These are phyloP conservation scores for Ascochyta viciae-villosae DNA, from an alignment of 2,329 filamentous ascomycete genomes.

Conservation along the genomic window DNA sequence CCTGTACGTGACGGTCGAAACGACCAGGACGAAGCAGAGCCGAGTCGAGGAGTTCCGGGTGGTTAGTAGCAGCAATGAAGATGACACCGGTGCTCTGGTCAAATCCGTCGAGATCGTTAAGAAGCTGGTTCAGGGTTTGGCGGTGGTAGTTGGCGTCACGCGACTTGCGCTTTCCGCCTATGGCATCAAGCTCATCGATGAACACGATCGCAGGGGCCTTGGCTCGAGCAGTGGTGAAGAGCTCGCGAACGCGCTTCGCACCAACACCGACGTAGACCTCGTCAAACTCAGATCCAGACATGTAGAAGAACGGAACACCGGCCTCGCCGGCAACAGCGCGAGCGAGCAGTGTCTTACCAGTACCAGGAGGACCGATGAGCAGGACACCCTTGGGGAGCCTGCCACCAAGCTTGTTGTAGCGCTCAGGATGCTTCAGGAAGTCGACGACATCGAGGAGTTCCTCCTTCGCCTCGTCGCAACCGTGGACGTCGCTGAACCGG, in stretches of 20 bases:
- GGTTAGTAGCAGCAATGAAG: slow-evolving; percentile 95
- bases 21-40: slow-evolving; percentile 92
- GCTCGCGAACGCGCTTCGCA: slow-evolving; percentile 92
- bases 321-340: slow-evolving; percentile 96
- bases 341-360: slow-evolving; percentile 94
- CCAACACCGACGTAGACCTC: slow-evolving; percentile 98
- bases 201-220: slow-evolving; percentile 95
- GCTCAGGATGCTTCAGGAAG: slow-evolving; percentile 90
- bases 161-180: slow-evolving; percentile 91
- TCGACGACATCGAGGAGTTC: slow-evolving; percentile 97
- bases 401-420: slow-evolving; percentile 91
- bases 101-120: slow-evolving; percentile 97
- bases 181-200: slow-evolving; percentile 92
- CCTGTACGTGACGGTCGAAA: slow-evolving; percentile 91
- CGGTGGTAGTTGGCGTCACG: slow-evolving; percentile 94
- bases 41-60: slow-evolving; percentile 92
- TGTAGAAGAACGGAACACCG: slow-evolving; percentile 99
- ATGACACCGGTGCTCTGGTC: slow-evolving; percentile 94
- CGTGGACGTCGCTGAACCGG: slow-evolving; percentile 91
- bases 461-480: slow-evolving; percentile 97
- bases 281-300: slow-evolving; percentile 98
- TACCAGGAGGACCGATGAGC: slow-evolving; percentile 93
- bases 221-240: slow-evolving; percentile 81
- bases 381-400: slow-evolving; percentile 97
- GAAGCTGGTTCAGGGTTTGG: slow-evolving; percentile 94